These are phyloP conservation scores for Hemisphaericaspora lyxosophila DNA, from an alignment of 1,139 yeast genomes.

Conservation along the genomic window DNA sequence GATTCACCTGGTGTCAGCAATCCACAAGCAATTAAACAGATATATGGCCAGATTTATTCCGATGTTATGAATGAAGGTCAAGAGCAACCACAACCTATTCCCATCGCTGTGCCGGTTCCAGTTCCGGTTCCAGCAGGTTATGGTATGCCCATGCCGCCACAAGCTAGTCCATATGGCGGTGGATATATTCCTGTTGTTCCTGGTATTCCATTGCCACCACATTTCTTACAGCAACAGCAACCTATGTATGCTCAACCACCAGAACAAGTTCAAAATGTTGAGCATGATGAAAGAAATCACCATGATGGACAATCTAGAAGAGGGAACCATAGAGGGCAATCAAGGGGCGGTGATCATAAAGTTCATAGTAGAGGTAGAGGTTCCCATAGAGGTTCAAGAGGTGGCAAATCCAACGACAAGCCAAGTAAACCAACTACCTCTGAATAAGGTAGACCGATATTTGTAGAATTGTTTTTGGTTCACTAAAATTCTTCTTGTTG, in stretches of 20 bases:
- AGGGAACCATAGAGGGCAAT: constrained; percentile 21
- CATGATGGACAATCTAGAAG: constrained; percentile 9
- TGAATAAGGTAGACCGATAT: too few relatives aligned
- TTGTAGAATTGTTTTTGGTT: too few relatives aligned
- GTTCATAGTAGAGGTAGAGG: constrained; percentile 30
- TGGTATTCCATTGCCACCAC: constrained; percentile 36
- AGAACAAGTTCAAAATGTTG: neutral
- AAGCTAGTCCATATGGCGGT: constrained; percentile 13
- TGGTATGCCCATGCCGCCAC: constrained; percentile 16
- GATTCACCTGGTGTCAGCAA: constrained; percentile 23
- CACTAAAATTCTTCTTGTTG: too few relatives aligned
- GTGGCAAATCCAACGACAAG: constrained; percentile 3
- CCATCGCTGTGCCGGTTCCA: neutral
- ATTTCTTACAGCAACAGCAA: constrained; percentile 24
- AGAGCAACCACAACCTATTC: constrained; percentile 1
- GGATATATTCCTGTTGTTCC: constrained; percentile 18
- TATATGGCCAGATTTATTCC: constrained; percentile 50
- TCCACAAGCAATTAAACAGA: constrained; percentile 46
- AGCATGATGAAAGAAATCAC: neutral
- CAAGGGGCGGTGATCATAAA: constrained; percentile 18
- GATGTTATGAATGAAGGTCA: constrained; percentile 43
- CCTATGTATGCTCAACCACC: constrained; percentile 7
- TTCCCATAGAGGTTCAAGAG: constrained; percentile 3
- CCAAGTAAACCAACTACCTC: too few relatives aligned
- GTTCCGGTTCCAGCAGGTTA: constrained; percentile 3